phyloP scores from a whole-genome alignment of 2,329 filamentous ascomycete species.

The Penicillium sp. region DNA sequence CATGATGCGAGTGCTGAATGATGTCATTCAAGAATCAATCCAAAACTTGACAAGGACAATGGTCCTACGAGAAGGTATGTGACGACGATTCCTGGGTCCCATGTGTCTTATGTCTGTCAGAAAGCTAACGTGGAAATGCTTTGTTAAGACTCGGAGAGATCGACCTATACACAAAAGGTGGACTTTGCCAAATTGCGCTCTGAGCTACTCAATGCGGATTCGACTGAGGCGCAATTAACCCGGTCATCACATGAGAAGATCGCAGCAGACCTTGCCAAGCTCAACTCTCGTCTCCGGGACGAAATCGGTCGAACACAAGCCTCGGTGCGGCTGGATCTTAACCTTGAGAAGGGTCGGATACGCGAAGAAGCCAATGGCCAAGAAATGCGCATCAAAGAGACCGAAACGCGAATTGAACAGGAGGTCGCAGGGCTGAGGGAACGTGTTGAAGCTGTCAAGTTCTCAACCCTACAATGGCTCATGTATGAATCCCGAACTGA shows the following conservation, averaged over 20 bases:
- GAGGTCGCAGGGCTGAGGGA: slow-evolving; percentile 87
- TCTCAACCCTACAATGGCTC: slow-evolving; percentile 95
- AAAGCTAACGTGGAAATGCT: background rate
- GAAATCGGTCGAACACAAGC: slow-evolving; percentile 94
- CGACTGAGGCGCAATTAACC: slow-evolving; percentile 83
- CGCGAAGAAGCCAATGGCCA: slow-evolving; percentile 93
- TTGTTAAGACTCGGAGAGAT: slow-evolving; percentile 47
- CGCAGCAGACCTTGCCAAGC: slow-evolving; percentile 89
- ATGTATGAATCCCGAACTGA: slow-evolving; percentile 62
- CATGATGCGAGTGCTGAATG: slow-evolving; percentile 97
- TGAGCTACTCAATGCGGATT: slow-evolving; percentile 87
- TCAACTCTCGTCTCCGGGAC: slow-evolving; percentile 83
- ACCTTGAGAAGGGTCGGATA: slow-evolving; percentile 94
- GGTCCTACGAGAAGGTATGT: slow-evolving; percentile 88
- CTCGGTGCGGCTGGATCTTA: slow-evolving; percentile 85
- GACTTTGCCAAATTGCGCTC: slow-evolving; percentile 97
- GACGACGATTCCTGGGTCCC: background rate
- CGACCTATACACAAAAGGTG: slow-evolving; percentile 76
- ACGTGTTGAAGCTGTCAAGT: slow-evolving; percentile 95
- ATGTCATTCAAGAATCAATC: slow-evolving; percentile 97
- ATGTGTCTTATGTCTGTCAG: background rate
- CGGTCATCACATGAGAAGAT: slow-evolving; percentile 86
- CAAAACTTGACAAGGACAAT: slow-evolving; percentile 96
- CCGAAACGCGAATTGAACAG: slow-evolving; percentile 96
- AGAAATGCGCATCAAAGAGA: slow-evolving; percentile 98